Evolutionary conservation across 768 basidiomycete genomes (phyloP).

Genomic region (Collybia sp.): DNA sequence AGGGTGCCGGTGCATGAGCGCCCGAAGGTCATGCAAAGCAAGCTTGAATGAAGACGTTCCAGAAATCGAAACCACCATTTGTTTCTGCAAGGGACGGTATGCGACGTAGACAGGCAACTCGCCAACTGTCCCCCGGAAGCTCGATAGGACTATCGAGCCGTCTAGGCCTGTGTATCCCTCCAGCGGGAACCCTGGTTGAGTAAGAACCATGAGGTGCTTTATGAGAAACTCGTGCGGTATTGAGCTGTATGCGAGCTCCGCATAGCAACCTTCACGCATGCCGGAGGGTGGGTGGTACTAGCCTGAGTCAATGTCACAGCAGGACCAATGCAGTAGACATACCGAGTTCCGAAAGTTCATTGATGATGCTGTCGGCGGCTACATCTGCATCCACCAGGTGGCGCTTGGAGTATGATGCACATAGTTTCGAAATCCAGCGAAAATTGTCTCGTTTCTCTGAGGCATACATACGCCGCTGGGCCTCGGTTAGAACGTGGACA

Average conservation of each 20-base stretch:
- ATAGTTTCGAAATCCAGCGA: slow-evolving; percentile 44
- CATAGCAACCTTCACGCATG: slow-evolving; percentile 42
- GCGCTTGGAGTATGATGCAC: slow-evolving; percentile 41
- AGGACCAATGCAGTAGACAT: slow-evolving; percentile 5
- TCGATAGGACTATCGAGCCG: slow-evolving; percentile 27
- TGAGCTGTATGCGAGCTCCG: slow-evolving; percentile 44
- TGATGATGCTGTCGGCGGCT: slow-evolving; percentile 28
- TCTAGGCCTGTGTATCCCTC: slow-evolving; percentile 39
- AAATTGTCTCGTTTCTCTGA: slow-evolving; percentile 52
- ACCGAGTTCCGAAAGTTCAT: slow-evolving; percentile 42
- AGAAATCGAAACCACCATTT: slow-evolving; percentile 48
- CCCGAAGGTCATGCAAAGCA: slow-evolving; percentile 42
- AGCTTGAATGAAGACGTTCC: slow-evolving; percentile 42
- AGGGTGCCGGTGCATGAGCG: slow-evolving; percentile 32
- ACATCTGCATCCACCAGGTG: slow-evolving; percentile 36
- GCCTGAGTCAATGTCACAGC: background rate
- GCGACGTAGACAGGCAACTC: slow-evolving; percentile 42
- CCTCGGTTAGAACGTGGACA: slow-evolving; percentile 23
- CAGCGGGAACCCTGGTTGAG: slow-evolving; percentile 39
- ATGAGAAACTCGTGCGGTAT: slow-evolving; percentile 40
- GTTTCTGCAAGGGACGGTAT: slow-evolving; percentile 36
- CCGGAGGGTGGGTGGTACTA: background rate
- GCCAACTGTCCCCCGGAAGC: slow-evolving; percentile 37
- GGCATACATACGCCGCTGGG: slow-evolving; percentile 45
- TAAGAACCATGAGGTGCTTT: slow-evolving; percentile 24